Base-by-base conservation (phyloP, 1,284 basidiomycete species). In the Naganishia cerealis region DNA sequence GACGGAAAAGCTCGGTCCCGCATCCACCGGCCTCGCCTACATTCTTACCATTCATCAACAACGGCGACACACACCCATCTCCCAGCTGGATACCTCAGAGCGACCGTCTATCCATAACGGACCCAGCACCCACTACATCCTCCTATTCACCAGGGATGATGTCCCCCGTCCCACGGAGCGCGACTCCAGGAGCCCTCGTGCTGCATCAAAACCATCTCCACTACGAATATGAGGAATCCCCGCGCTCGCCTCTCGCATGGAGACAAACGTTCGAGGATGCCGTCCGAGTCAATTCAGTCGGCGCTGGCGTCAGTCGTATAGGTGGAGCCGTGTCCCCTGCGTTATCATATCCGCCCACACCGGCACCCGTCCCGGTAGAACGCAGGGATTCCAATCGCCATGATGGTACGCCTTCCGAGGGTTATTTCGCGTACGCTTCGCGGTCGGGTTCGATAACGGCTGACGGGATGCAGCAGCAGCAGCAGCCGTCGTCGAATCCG, bases 211-310 rank as follows among this genome's bases (percentile, higher is more conserved):
- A 33, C 42, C 50, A 50, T 15, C 50, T 53, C 2, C 39, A 52
- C 29, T 39, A 62, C 18, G 57, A 33, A 24, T 59, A 59, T 33
- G n/a, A 38, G 24, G 61, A 63, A 29, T 63, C 61, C 13, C 61
- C 61, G 6, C 48, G 61, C 15, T 54, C 50, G 5, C 61, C 61
- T 24, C 50, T 63, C 10, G 33, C 52, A 3, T 63, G 61, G 61
- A 36, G 61, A 12, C 61, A 63, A 40, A 63, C 61, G 61, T 63
- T 63, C n/a, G 61, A 52, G 13, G 50, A 63, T 15, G 61, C 61
- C 33, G 61, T 63, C n/a, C 21, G 50, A 24, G 48, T 40, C 10
- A 63, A 24, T 42, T 46, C 57, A 40, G 29, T 33, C 3, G 29
- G 29, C 6, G 29, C 29, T 33, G 29, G 29, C 29, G 29, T 2